phyloP scores from a whole-genome alignment of 108 stramenopile species.

The Aurantiochytrium sp. region DNA sequence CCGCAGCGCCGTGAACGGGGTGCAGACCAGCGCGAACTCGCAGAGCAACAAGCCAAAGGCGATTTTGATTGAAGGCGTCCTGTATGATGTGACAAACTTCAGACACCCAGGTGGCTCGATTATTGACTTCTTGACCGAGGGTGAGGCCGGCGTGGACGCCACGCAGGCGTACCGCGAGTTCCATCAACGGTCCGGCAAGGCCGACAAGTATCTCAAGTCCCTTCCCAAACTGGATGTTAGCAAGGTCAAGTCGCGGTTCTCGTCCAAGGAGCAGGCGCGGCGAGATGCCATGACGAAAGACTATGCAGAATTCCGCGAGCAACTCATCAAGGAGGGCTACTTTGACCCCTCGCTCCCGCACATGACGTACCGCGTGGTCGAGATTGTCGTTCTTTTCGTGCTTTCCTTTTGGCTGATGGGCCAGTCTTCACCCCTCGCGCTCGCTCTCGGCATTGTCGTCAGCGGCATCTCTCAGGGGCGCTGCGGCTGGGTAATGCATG shows the following conservation, averaged over 20 bases:
- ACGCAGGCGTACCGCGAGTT: constrained; percentile 26
- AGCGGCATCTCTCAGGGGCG: constrained; percentile 15
- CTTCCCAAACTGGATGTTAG: neutral
- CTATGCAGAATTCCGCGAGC: neutral
- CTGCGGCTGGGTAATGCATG: constrained; percentile 39
- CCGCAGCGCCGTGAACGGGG: neutral
- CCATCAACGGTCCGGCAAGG: constrained; percentile 20
- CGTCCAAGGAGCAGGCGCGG: neutral
- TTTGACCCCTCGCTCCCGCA: neutral
- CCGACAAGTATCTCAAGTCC: constrained; percentile 22
- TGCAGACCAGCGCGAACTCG: neutral
- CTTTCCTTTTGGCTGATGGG: neutral
- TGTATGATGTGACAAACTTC: constrained; percentile 25
- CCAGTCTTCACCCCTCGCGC: too few species aligned
- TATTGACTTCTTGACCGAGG: constrained; percentile 25
- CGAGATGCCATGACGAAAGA: neutral
- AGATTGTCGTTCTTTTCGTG: constrained; percentile 7
- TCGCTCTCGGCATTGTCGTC: neutral
- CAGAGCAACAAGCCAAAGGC: neutral
- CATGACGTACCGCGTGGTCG: constrained; percentile 13
- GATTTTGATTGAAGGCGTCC: constrained; percentile 23
- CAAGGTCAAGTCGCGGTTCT: neutral
- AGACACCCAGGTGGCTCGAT: constrained; percentile 31
- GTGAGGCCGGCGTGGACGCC: constrained; percentile 15
- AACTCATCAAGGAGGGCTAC: constrained; percentile 23